Evolutionary conservation across 2,329 filamentous ascomycete species (phyloP).

Genomic region (Colletotrichum aenigma): DNA sequence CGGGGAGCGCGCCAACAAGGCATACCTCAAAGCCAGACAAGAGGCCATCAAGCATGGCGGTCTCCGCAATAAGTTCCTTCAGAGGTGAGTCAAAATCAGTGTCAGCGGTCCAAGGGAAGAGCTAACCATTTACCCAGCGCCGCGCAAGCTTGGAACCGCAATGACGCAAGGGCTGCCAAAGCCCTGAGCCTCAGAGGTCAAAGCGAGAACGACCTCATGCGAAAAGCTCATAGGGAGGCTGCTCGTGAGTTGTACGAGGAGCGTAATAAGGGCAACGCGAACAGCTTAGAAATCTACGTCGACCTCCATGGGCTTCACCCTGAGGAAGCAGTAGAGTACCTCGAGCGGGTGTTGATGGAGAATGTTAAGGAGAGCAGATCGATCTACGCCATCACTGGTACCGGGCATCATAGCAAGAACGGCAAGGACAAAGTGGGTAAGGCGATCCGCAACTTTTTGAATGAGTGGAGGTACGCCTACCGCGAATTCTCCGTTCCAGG

Average conservation of each 20-base stretch:
- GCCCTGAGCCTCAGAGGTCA: constrained; percentile 92
- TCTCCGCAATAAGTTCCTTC: constrained; percentile 93
- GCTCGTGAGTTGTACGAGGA: constrained; percentile 92
- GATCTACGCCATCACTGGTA: constrained; percentile 95
- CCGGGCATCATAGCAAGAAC: constrained; percentile 97
- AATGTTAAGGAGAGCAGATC: constrained; percentile 76
- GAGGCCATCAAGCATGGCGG: constrained; percentile 98
- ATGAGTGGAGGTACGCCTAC: constrained; percentile 95
- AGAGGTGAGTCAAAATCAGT: constrained; percentile 65
- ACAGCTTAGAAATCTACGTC: constrained; percentile 80
- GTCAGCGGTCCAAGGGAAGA: not conserved
- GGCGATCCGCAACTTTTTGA: constrained; percentile 86
- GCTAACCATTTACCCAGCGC: constrained; percentile 59
- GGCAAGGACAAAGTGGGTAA: constrained; percentile 99
- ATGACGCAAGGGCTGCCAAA: constrained; percentile 94
- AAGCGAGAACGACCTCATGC: constrained; percentile 96
- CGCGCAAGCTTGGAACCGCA: constrained; percentile 97
- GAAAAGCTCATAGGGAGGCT: constrained; percentile 93
- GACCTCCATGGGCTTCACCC: constrained; percentile 98
- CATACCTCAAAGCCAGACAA: constrained; percentile 91
- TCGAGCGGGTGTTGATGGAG: constrained; percentile 85
- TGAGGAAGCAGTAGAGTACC: constrained; percentile 93
- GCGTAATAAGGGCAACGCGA: constrained; percentile 73
- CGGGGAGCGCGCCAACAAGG: constrained; percentile 86
- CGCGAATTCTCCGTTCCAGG: constrained; percentile 95